Conservation (phyloP, 129 eudicot genomes). For the Sambucus nigra region DNA sequence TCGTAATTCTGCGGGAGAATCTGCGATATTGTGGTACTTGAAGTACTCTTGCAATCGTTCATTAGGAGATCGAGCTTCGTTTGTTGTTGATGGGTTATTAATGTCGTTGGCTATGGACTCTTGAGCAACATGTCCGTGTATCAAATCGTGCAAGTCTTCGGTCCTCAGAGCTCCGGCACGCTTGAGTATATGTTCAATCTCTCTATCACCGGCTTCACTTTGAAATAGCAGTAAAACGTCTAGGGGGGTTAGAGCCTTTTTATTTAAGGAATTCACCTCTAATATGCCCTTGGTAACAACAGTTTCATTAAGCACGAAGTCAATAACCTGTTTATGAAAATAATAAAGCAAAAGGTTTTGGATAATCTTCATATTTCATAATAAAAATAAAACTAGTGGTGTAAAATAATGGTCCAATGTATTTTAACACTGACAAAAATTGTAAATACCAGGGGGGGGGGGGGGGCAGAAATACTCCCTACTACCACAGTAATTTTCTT, state of each 20-base stretch:
- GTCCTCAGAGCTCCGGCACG: conserved; percentile 4
- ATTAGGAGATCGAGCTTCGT: not conserved
- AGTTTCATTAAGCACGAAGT: conserved; percentile 7
- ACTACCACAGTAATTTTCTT: too few species aligned
- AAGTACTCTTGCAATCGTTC: conserved; percentile 1
- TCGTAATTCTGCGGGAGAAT: conserved; percentile 16
- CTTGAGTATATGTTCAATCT: conserved; percentile 12
- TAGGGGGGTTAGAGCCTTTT: conserved; percentile 13
- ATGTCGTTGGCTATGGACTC: not conserved
- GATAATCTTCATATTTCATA: too few species aligned
- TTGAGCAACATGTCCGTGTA: not conserved
- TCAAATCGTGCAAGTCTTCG: not conserved
- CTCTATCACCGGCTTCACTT: conserved; percentile 11
- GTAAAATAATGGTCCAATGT: too few species aligned
- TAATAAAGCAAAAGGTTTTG: too few species aligned
- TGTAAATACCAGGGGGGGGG: too few species aligned
- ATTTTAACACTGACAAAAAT: too few species aligned
- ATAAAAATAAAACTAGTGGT: too few species aligned
- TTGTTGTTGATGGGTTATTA: not conserved
- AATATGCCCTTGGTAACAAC: not conserved
- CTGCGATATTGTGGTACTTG: conserved; percentile 6
- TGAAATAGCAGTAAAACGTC: not conserved
- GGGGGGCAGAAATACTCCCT: too few species aligned
- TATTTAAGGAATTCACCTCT: conserved; percentile 16
- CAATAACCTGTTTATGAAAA: conserved; percentile 5